These are phyloP conservation scores for Bromus sterilis DNA, from an alignment of 176 grass and related monocot genomes.

Conservation along the genomic window DNA sequence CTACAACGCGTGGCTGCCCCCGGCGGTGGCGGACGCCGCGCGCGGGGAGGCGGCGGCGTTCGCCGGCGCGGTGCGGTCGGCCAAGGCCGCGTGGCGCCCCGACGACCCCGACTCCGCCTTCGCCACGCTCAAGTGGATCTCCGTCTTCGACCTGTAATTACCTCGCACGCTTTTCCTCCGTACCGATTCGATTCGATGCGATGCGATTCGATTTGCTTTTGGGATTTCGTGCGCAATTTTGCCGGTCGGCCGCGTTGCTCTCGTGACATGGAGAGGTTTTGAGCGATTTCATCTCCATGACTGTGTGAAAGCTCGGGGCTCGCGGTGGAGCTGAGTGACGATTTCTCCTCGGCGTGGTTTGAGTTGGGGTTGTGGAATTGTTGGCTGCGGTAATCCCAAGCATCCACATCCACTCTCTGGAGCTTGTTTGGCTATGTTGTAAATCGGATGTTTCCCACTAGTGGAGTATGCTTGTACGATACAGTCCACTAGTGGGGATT, in stretches of 20 bases:
- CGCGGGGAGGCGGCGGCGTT: conserved; percentile 56
- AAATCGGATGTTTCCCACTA: background rate
- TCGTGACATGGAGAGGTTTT: background rate
- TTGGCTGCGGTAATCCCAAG: no score
- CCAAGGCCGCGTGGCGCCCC: conserved; percentile 47
- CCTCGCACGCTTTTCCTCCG: background rate
- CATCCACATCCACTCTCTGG: no score
- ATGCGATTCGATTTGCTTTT: background rate
- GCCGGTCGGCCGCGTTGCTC: background rate
- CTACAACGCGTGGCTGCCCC: conserved; percentile 95
- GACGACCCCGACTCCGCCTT: conserved; percentile 66
- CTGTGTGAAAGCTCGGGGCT: background rate
- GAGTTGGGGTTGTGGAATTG: background rate
- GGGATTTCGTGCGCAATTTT: background rate
- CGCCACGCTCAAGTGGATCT: conserved; percentile 94
- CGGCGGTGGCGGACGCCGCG: conserved; percentile 51
- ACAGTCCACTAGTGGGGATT: background rate
- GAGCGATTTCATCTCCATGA: background rate
- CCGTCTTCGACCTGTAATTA: conserved; percentile 70
- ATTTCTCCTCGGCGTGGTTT: background rate
- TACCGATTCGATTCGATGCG: background rate
- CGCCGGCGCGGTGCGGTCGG: conserved; percentile 43
- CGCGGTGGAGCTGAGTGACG: background rate
- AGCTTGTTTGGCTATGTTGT: background rate
- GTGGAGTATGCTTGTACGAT: background rate